These are phyloP conservation scores for Scopulariopsis brevicaulis DNA, from an alignment of 2,329 filamentous ascomycete genomes.

Conservation along the genomic window DNA sequence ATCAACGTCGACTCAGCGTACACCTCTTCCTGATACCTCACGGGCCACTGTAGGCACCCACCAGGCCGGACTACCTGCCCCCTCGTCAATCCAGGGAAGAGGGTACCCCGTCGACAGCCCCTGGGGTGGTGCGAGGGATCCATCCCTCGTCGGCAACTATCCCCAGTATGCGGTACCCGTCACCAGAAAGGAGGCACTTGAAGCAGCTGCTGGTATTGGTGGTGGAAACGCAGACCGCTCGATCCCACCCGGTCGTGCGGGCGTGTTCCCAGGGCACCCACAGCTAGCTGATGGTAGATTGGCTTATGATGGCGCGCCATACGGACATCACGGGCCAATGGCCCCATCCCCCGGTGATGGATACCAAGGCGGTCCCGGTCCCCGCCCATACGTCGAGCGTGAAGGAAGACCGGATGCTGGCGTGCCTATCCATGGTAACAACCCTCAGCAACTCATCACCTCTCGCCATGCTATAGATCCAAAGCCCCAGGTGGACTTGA, in stretches of 20 bases:
- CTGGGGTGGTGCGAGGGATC: too few relatives aligned
- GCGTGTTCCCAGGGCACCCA: neutral
- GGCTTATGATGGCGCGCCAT: neutral
- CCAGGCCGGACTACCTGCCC: too few relatives aligned
- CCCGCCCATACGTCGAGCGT: neutral
- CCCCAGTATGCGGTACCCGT: too few relatives aligned
- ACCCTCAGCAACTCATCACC: neutral
- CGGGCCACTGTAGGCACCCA: too few relatives aligned
- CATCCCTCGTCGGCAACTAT: too few relatives aligned
- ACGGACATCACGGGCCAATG: neutral
- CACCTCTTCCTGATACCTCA: neutral
- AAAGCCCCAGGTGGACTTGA: neutral
- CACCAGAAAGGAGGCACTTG: too few relatives aligned
- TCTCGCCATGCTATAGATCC: neutral
- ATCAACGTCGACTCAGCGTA: neutral
- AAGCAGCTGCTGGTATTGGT: too few relatives aligned
- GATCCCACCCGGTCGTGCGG: too few relatives aligned
- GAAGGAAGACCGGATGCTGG: neutral
- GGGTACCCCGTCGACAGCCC: too few relatives aligned
- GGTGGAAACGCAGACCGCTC: too few relatives aligned
- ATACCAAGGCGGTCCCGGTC: neutral
- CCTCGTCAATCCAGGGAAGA: too few relatives aligned
- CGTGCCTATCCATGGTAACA: neutral
- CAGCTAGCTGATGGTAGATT: neutral
- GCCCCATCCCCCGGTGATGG: neutral